A percentile compares a stretch with the other conserved stretches of the same genome.
Evolutionary conservation across 148 eudicot species (phyloP).

Genomic region (Selenicereus undatus): DNA sequence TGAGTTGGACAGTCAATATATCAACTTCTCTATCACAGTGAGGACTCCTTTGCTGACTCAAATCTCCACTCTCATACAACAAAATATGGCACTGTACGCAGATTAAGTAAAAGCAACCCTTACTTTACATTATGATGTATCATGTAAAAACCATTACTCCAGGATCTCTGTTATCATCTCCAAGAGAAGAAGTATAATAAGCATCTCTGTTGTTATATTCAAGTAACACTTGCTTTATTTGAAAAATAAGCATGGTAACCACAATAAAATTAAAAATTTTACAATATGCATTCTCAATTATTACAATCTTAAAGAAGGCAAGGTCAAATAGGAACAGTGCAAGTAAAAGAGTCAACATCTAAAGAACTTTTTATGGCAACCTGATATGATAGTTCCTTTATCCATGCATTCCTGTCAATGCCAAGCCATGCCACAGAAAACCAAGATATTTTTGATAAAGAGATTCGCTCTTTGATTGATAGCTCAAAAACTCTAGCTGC

Average conservation of each 20-base stretch:
- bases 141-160: neutral
- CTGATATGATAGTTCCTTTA: conserved; percentile 88
- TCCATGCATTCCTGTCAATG: conserved; percentile 77
- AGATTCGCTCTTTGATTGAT: conserved; percentile 63
- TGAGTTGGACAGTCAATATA: conserved; percentile 1
- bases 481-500: conserved; percentile 90
- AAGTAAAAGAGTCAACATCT: neutral
- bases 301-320: neutral
- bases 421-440: conserved; percentile 94
- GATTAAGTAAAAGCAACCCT: neutral
- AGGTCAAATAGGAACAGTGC: neutral
- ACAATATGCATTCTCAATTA: neutral
- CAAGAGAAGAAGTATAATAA: neutral
- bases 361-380: conserved; percentile 31
- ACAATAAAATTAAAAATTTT: neutral
- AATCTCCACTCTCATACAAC: neutral
- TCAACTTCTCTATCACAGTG: neutral
- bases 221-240: neutral
- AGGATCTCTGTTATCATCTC: neutral
- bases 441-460: conserved; percentile 58
- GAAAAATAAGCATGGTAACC: neutral
- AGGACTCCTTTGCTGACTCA: neutral
- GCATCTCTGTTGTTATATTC: neutral
- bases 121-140: neutral
- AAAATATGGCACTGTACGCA: neutral